Conservation (phyloP, 1,139 yeast species). For the Blastobotrys malaysiensis region DNA sequence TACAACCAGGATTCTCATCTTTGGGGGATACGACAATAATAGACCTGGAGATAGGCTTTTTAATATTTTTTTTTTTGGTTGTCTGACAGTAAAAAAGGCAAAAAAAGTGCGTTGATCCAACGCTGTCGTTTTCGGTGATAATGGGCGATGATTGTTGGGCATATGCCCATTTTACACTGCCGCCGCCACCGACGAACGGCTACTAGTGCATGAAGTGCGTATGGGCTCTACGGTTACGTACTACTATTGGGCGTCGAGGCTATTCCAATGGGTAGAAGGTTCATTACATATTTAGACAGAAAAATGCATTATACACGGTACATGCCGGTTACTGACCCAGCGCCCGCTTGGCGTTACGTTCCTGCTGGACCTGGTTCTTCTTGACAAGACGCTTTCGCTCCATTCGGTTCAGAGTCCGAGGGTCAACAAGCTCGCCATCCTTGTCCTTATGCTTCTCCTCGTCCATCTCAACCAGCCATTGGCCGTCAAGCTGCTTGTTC, state of each 20-base stretch:
- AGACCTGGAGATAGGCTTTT: neutral
- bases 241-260: too few relatives aligned
- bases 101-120: neutral
- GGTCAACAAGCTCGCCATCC: constrained; percentile 69
- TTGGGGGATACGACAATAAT: neutral
- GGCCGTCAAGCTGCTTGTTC: constrained; percentile 79
- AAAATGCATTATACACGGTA: neutral
- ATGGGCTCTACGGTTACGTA: too few relatives aligned
- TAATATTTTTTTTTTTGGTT: neutral
- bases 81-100: neutral
- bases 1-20: constrained; percentile 28
- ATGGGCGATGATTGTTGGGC: neutral
- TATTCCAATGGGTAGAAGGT: too few relatives aligned
- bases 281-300: neutral
- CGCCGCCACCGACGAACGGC: neutral
- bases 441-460: constrained; percentile 48
- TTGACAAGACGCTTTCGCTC: constrained; percentile 82
- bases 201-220: neutral
- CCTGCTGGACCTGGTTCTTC: constrained; percentile 83
- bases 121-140: neutral
- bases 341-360: constrained; percentile 50
- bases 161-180: neutral
- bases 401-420: constrained; percentile 70
- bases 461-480: constrained; percentile 95
- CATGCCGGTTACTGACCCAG: neutral